These are phyloP conservation scores for Pseudoneurospora amorphoporcata DNA, from an alignment of 495 filamentous ascomycete genomes.

Conservation along the genomic window DNA sequence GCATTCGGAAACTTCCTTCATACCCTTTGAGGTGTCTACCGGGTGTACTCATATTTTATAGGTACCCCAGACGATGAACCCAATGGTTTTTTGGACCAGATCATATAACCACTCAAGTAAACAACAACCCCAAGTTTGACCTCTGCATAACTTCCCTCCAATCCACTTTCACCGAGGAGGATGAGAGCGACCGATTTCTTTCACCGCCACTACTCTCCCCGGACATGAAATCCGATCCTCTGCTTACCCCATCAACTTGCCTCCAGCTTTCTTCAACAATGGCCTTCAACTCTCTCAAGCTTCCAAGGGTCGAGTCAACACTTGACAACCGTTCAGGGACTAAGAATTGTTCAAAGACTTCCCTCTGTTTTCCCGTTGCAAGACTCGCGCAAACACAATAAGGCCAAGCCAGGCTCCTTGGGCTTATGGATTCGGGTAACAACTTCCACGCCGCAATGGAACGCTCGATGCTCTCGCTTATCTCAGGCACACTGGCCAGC, in stretches of 20 bases:
- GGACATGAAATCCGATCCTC: neutral
- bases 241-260: neutral
- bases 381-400: slow-evolving; percentile 2
- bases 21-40: neutral
- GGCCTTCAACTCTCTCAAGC: neutral
- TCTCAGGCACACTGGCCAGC: neutral
- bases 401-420: neutral
- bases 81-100: neutral
- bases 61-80: too few species aligned
- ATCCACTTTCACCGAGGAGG: neutral
- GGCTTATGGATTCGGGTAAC: neutral
- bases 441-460: neutral
- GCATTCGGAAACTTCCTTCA: neutral
- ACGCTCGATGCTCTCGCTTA: neutral
- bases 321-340: neutral
- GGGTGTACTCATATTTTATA: neutral
- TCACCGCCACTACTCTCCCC: neutral
- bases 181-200: neutral
- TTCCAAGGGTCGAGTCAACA: neutral
- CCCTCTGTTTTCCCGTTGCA: neutral
- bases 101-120: neutral
- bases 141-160: slow-evolving; percentile 1
- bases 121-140: neutral
- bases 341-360: neutral
- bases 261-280: slow-evolving; percentile 3